These are phyloP conservation scores for Cercospora zeina DNA, from an alignment of 2,329 filamentous ascomycete species.

Conservation along the genomic window DNA sequence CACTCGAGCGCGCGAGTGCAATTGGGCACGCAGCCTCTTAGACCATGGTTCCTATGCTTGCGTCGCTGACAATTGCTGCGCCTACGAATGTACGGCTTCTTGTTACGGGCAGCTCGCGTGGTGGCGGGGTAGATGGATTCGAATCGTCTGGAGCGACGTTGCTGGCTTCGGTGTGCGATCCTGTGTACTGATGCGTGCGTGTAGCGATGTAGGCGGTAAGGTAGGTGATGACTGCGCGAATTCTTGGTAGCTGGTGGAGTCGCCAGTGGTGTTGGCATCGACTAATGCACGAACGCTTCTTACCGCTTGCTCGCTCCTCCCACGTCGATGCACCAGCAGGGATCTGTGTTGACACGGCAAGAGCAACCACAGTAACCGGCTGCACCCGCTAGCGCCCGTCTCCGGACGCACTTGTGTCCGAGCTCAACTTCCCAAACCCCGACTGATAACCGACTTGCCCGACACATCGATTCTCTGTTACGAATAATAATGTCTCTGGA, in stretches of 20 bases:
- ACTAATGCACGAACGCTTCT: not conserved
- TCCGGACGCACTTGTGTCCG: not conserved
- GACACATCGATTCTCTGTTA: too few relatives aligned
- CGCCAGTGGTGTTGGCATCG: not conserved
- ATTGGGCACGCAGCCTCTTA: not conserved
- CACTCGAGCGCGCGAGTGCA: not conserved
- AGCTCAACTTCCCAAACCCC: too few relatives aligned
- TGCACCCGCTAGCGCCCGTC: not conserved
- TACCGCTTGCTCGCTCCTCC: not conserved
- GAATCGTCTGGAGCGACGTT: not conserved
- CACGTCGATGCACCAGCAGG: not conserved
- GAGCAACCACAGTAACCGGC: constrained; percentile 4
- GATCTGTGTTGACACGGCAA: not conserved
- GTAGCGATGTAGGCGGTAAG: not conserved
- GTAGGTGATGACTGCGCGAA: not conserved
- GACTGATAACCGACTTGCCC: too few relatives aligned
- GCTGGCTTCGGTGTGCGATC: not conserved
- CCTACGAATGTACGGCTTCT: not conserved
- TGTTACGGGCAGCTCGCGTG: not conserved
- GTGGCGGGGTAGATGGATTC: constrained; percentile 3
- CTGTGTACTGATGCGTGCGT: not conserved
- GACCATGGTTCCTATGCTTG: not conserved
- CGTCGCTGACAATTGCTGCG: not conserved
- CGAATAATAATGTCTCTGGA: too few relatives aligned
- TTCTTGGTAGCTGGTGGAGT: constrained; percentile 1